phyloP scores from a whole-genome alignment of 225 moss, liverwort and hornwort genomes.

The Neckera pumila region DNA sequence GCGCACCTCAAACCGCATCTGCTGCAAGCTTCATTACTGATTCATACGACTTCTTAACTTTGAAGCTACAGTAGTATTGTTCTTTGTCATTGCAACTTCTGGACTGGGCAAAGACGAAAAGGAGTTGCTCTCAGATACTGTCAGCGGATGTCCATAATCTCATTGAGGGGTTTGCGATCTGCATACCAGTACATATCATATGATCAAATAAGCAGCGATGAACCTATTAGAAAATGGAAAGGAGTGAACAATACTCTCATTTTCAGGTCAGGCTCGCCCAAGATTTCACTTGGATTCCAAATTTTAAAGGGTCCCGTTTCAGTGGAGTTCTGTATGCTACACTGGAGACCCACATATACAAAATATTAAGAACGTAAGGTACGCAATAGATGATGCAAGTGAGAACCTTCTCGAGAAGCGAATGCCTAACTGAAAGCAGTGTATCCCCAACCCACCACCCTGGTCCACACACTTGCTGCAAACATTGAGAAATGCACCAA shows the following conservation, averaged over 20 bases:
- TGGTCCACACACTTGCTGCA: conserved; percentile 10
- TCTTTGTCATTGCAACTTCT: background rate
- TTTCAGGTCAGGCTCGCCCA: background rate
- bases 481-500: background rate
- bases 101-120: background rate
- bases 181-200: background rate
- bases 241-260: background rate
- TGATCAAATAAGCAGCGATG: background rate
- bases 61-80: too few relatives aligned
- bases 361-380: background rate
- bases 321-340: background rate
- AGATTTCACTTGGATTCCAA: background rate
- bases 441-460: background rate
- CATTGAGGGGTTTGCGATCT: background rate
- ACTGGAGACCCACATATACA: background rate
- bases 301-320: background rate
- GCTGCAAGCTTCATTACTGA: background rate
- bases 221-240: background rate
- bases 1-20: background rate
- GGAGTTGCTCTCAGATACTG: background rate
- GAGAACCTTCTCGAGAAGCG: background rate
- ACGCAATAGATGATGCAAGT: background rate
- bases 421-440: background rate
- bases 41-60: background rate
- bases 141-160: background rate